phyloP scores from a whole-genome alignment of 73 alveolate species.

The Blepharisma stoltei region DNA sequence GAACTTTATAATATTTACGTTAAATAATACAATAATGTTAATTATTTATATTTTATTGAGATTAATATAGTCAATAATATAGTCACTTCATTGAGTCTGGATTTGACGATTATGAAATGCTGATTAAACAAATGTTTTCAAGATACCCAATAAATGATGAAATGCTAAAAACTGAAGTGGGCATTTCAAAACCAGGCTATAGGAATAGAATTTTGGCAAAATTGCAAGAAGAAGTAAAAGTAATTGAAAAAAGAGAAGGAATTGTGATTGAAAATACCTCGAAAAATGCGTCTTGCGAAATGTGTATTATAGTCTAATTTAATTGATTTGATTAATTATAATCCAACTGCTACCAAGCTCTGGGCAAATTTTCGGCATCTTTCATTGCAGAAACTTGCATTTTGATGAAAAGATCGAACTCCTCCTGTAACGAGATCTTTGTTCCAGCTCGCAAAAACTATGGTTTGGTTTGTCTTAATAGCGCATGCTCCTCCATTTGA shows the following conservation, averaged over 20 bases:
- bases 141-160: slow-evolving; percentile 19
- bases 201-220: slow-evolving; percentile 11
- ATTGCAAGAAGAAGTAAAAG: background rate
- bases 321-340: background rate
- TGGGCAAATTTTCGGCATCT: too few relatives aligned
- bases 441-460: too few relatives aligned
- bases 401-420: too few relatives aligned
- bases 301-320: slow-evolving; percentile 1
- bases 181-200: background rate
- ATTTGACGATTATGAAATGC: background rate
- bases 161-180: background rate
- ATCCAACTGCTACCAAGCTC: too few relatives aligned
- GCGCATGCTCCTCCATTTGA: too few relatives aligned
- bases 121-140: slow-evolving; percentile 9
- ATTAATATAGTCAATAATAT: too few relatives aligned
- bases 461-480: too few relatives aligned
- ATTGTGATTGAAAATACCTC: slow-evolving; percentile 7
- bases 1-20: background rate
- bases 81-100: background rate
- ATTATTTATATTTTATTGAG: too few relatives aligned
- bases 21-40: too few relatives aligned
- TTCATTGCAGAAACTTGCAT: too few relatives aligned
- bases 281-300: background rate
- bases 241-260: background rate
- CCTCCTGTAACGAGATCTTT: too few relatives aligned